Conservation (phyloP, 2,329 filamentous ascomycete genomes). For the Aureobasidium sp. region DNA sequence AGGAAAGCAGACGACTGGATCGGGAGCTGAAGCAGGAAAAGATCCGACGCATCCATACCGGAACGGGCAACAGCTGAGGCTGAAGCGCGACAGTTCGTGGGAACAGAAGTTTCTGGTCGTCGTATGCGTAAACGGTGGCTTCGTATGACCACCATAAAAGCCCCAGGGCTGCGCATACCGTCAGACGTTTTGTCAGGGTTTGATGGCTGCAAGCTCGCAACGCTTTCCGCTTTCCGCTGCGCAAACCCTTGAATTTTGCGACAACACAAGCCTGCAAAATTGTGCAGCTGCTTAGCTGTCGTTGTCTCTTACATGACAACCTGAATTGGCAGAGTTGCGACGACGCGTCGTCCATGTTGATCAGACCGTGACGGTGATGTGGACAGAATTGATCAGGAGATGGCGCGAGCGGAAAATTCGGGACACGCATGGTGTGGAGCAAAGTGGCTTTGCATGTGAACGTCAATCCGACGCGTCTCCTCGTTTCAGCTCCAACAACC, state of each 20-base stretch:
- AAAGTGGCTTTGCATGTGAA: not conserved
- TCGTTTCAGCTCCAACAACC: not conserved
- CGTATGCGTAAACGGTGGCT: not conserved
- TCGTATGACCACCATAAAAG: not conserved
- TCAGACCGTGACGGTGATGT: not conserved
- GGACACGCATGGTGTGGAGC: not conserved
- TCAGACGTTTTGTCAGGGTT: not conserved
- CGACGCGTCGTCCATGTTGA: not conserved
- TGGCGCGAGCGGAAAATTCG: not conserved
- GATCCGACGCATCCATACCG: slow-evolving; percentile 3
- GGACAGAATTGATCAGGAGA: not conserved
- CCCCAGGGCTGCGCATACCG: not conserved
- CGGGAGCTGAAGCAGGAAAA: not conserved
- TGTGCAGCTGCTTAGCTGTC: not conserved
- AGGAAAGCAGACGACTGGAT: not conserved
- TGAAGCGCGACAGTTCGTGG: not conserved
- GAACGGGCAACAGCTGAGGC: not conserved
- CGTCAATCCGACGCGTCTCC: not conserved
- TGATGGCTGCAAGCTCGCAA: not conserved
- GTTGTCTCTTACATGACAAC: no score
- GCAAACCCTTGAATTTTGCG: not conserved
- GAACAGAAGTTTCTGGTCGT: not conserved
- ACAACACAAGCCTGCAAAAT: not conserved
- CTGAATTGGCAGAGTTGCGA: not conserved
- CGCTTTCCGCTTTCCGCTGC: not conserved